Percentiles rank a stretch among this genome's conserved stretches.
Evolutionary conservation across 2,329 filamentous ascomycete genomes (phyloP).

Genomic region (Ophiostoma sp.): DNA sequence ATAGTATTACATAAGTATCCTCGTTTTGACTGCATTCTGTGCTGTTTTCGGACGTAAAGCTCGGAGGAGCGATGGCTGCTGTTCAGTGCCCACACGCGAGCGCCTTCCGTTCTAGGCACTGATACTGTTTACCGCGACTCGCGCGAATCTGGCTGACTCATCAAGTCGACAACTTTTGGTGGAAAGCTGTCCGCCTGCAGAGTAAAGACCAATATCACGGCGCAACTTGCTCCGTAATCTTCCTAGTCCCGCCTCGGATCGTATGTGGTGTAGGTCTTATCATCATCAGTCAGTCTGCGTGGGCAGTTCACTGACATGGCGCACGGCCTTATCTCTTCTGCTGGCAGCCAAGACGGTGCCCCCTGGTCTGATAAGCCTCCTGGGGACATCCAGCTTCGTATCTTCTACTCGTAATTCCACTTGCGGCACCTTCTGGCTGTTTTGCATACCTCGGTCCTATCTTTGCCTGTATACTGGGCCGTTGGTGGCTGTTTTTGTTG

Average conservation of each 20-base stretch:
- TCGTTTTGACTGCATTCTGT: not conserved
- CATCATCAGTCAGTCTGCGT: not conserved
- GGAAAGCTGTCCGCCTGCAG: not conserved
- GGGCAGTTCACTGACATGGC: not conserved
- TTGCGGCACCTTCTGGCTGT: not conserved
- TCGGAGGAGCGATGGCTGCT: not conserved
- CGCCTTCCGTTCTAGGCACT: not conserved
- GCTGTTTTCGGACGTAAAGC: not conserved
- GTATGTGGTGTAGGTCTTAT: not conserved
- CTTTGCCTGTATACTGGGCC: too few relatives aligned
- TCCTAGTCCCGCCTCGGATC: not conserved
- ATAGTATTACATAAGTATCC: not conserved
- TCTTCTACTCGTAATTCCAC: not conserved
- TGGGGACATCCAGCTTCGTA: not conserved
- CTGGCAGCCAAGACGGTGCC: not conserved
- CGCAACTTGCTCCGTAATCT: not conserved
- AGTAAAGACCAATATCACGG: too few relatives aligned
- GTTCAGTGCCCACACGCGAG: not conserved
- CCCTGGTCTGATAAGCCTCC: not conserved
- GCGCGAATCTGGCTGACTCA: not conserved
- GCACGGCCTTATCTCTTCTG: not conserved
- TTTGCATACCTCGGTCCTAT: too few relatives aligned
- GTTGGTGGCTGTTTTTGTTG: too few relatives aligned
- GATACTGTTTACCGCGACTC: not conserved
- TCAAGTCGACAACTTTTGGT: not conserved